Evolutionary conservation across 2,329 filamentous ascomycete species (phyloP).

Genomic region (Neofusicoccum cordaticola): DNA sequence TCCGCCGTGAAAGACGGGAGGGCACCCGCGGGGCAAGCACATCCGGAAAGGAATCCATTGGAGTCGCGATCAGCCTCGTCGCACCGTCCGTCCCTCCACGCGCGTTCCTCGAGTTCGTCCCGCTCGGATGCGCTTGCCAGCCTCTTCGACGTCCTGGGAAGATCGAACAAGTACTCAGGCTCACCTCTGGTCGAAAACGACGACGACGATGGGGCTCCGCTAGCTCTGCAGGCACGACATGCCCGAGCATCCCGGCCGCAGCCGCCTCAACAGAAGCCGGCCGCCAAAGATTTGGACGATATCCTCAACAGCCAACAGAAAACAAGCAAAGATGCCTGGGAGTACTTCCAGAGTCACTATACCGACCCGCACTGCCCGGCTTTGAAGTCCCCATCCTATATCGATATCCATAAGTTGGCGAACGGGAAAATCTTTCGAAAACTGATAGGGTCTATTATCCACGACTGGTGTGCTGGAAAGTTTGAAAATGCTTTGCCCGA

Average conservation of each 20-base stretch:
- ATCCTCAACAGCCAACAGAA: background rate
- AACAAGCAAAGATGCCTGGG: slow-evolving; percentile 27
- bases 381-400: slow-evolving; percentile 23
- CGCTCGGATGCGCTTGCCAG: background rate
- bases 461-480: slow-evolving; percentile 23
- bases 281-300: background rate
- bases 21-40: too few species aligned
- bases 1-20: too few species aligned
- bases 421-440: slow-evolving; percentile 25
- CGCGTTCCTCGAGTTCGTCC: background rate
- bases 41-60: background rate
- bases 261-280: background rate
- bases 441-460: slow-evolving; percentile 22
- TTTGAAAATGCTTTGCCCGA: slow-evolving; percentile 12
- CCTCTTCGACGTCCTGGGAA: background rate
- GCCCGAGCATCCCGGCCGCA: background rate
- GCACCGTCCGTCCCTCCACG: background rate
- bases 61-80: background rate
- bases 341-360: slow-evolving; percentile 27
- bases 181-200: background rate
- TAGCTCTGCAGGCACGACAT: background rate
- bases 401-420: slow-evolving; percentile 24
- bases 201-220: background rate
- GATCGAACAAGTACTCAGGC: background rate
- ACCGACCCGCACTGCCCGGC: slow-evolving; percentile 30